Conservation (phyloP, 192 early-diverging fungal genomes). For the Entomortierella chlamydospora region DNA sequence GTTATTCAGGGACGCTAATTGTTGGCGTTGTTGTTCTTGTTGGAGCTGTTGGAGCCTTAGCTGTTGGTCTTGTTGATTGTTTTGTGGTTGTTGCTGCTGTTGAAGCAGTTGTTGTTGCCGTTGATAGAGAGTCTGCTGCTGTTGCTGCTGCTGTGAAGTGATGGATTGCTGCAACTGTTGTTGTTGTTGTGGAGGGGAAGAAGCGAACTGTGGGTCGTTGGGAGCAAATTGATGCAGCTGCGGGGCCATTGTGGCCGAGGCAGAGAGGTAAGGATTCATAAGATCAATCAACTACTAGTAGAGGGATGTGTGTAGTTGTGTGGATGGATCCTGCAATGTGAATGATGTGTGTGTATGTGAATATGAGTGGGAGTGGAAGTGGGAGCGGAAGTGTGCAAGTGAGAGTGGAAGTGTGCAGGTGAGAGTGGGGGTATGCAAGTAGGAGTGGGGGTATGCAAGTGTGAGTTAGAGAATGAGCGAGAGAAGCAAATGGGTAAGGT, state of each 20-base stretch:
- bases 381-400: no score
- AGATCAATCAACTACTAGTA: not conserved
- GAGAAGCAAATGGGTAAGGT: not conserved
- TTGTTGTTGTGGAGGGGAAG: constrained; percentile 27
- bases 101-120: constrained; percentile 19
- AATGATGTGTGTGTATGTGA: no score
- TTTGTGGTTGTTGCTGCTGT: constrained; percentile 11
- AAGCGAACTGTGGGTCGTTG: not conserved
- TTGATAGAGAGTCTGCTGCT: constrained; percentile 5
- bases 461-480: not conserved
- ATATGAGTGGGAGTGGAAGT: no score
- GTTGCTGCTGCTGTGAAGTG: constrained; percentile 6
- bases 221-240: constrained; percentile 11
- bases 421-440: not conserved
- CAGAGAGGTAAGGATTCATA: constrained; percentile 40
- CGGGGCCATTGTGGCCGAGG: constrained; percentile 30
- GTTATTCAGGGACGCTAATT: constrained; percentile 1
- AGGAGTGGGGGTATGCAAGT: no score
- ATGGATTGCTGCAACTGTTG: constrained; percentile 14
- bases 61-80: constrained; percentile 14
- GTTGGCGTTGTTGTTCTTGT: constrained; percentile 12
- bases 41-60: constrained; percentile 21
- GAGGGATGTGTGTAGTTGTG: not conserved
- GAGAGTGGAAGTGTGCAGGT: not conserved
- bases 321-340: not conserved